Base-by-base conservation (phyloP, 495 filamentous ascomycete species). In the Parathielavia hyrcaniae region DNA sequence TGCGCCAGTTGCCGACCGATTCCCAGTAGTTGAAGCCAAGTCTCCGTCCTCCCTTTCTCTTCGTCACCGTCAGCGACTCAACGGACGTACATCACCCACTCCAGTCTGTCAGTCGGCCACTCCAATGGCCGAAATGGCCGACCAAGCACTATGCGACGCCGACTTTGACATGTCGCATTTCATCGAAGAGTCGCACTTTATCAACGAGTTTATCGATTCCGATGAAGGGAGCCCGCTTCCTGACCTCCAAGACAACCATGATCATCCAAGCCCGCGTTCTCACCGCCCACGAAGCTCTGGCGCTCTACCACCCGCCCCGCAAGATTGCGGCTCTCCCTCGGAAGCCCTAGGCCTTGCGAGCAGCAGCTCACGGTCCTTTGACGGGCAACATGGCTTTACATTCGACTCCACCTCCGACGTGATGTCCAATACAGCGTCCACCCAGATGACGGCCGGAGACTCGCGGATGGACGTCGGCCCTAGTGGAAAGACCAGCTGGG, bases 201-300 rank as follows among this genome's bases (percentile, higher is more conserved):
- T 60, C n/a, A 64, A 65, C 63, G 71, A 75, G 53, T 68, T 65
- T 47, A 70, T 73, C 60, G 73, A 75, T 52, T 74, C 73, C 45
- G 72, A 74, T 56, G 67, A 70, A 32, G 50, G 61, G 19, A 67
- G 61, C 30, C 61, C 64, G 14, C 55, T 62, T 1, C 63, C 56
- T 47, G 35, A 52, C 35, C 35, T 52, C 17, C 36, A 32, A 36
- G 20, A 53, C 12, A 22, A 34, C 49, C 20, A 52, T 22, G 49
- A 40, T 23, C 12, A 40, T 23, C 12, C 49, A 19, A 52, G 49
- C 19, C 49, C 49, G 35, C 49, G 35, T 23, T 19, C 49, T 38
- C 49, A 55, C 46, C 58, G 57, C 40, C 58, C 58, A 32, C 55
- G 55, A 34, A 49, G 45, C 50, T 9, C 52, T 41, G 45, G 38